Base-by-base conservation (phyloP, 179 eudicot species). In the Dionaea muscipula region DNA sequence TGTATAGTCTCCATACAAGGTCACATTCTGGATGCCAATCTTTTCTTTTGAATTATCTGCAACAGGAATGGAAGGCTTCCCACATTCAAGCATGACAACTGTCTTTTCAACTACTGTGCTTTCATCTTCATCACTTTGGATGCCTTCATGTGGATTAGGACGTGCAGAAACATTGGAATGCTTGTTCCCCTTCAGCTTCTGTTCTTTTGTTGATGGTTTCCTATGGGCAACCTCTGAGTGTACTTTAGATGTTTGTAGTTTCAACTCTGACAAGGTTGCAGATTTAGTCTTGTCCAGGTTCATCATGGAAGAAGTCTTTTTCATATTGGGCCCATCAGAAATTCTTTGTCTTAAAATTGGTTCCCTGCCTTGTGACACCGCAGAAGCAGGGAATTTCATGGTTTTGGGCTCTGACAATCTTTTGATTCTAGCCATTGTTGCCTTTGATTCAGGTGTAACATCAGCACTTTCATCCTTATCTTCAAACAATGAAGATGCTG, bases 351-450 rank as follows among this genome's bases (percentile, higher is more conserved):
- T 80, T 31, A 81, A 53, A 28, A 68, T 68, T 39, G 68, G 60
- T 63, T 82, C 79, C 60, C 72, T 59, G 72, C 69, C 76, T 64
- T 63, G 69, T 1, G 73, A 50, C 59, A 60, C 62, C 18, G 75
- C 48, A 53, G 83, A 47, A 50, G 63, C 73, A 56, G 63, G 64
- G 67, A 61, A 59, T 43, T 51, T 62, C 63, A 57, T 70, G 58
- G 21, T 59, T 77, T 82, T 93, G 37, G 99, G 99, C 68, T 88
- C 99, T 23, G 99, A 93, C 63, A 93, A 72, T 72, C 94, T 82
- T 79, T 85, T 75, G 43, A 81, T 79, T 43, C 86, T 75, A 17
- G 85, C 77, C 65, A 73, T 63, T 41, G 86, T 68, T 55, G 76
- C 81, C 85, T 84, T 84, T 60, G 86, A 48, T 54, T 87, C 94